Conservation (phyloP, 1,139 yeast species). For the Blastobotrys petasosporus region DNA sequence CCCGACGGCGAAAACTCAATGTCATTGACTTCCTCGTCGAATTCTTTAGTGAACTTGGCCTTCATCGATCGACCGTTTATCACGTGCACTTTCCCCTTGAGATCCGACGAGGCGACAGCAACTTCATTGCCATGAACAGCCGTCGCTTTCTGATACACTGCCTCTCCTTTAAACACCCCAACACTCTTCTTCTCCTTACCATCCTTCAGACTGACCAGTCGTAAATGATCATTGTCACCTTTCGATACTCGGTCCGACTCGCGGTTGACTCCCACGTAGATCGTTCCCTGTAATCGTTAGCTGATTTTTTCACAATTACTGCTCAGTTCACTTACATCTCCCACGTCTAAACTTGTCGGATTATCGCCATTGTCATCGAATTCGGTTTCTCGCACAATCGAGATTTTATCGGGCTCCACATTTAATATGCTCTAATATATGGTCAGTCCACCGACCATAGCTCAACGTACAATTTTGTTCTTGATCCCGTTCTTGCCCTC, state of each 20-base stretch:
- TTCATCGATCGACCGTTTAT: constrained; percentile 14
- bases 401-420: constrained; percentile 14
- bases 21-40: constrained; percentile 18
- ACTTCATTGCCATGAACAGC: constrained; percentile 17
- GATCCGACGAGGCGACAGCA: constrained; percentile 22
- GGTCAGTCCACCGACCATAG: background rate
- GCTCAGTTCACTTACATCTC: constrained; percentile 12
- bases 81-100: constrained; percentile 19
- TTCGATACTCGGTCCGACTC: constrained; percentile 48
- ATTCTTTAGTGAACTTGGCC: constrained; percentile 4
- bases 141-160: constrained; percentile 26
- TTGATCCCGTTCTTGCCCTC: constrained; percentile 86
- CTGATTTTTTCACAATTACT: background rate
- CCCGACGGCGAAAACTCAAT: constrained; percentile 23
- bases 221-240: constrained; percentile 66
- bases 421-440: constrained; percentile 20
- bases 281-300: constrained; percentile 31
- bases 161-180: constrained; percentile 31
- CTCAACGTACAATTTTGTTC: constrained; percentile 48
- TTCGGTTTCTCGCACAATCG: constrained; percentile 19
- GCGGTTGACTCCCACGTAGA: constrained; percentile 73
- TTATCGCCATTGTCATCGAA: constrained; percentile 29
- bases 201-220: constrained; percentile 51
- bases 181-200: constrained; percentile 36
- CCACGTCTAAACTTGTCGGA: constrained; percentile 31